phyloP scores from a whole-genome alignment of 2,329 filamentous ascomycete genomes.

The Aaosphaeria pasadenensis region DNA sequence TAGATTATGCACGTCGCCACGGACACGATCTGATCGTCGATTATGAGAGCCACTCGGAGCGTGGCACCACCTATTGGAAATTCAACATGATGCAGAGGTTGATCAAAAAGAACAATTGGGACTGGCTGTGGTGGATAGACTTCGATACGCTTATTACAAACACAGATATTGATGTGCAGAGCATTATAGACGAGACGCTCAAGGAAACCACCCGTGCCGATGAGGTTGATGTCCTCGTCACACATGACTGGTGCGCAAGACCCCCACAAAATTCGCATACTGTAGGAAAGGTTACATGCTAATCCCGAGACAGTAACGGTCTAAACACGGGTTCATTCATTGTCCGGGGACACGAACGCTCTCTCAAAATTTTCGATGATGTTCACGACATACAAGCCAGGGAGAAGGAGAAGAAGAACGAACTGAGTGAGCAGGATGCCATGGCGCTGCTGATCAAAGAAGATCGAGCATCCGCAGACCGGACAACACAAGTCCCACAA shows the following conservation, averaged over 20 bases:
- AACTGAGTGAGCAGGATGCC: slow-evolving; percentile 39
- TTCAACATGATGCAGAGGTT: slow-evolving; percentile 38
- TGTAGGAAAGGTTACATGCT: not conserved
- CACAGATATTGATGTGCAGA: slow-evolving; percentile 31
- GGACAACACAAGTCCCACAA: slow-evolving; percentile 32
- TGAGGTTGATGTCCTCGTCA: slow-evolving; percentile 36
- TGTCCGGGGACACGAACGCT: slow-evolving; percentile 32
- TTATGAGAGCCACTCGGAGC: slow-evolving; percentile 33
- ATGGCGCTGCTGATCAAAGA: slow-evolving; percentile 32
- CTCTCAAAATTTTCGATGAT: slow-evolving; percentile 32
- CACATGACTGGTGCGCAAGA: slow-evolving; percentile 31
- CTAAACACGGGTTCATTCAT: slow-evolving; percentile 41
- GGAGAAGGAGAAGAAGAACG: slow-evolving; percentile 14
- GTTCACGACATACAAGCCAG: slow-evolving; percentile 24
- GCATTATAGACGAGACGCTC: slow-evolving; percentile 35
- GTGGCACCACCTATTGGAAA: slow-evolving; percentile 35
- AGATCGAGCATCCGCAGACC: slow-evolving; percentile 13
- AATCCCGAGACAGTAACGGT: slow-evolving; percentile 17
- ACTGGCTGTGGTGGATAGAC: slow-evolving; percentile 46
- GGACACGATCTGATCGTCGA: slow-evolving; percentile 40
- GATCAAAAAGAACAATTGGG: slow-evolving; percentile 30
- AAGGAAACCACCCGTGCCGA: slow-evolving; percentile 25
- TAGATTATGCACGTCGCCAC: slow-evolving; percentile 40
- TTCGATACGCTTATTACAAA: slow-evolving; percentile 43
- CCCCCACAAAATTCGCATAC: no score